A percentile compares a stretch with the other conserved stretches of the same genome.
phyloP scores from a whole-genome alignment of 805 yeast species.

The Kodamaea kakaduensis region DNA sequence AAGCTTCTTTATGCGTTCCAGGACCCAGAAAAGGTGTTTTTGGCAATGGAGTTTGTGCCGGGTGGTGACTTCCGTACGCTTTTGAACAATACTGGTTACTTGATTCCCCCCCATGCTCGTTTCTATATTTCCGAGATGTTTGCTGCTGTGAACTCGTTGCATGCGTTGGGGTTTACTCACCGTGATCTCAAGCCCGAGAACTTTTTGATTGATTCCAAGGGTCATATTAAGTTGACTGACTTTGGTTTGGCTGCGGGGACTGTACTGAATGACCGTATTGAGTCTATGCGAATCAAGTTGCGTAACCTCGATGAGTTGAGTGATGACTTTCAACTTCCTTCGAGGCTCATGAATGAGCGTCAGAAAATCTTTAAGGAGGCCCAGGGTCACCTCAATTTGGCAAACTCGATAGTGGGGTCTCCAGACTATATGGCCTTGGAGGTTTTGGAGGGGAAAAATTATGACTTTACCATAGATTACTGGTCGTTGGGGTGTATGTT shows the following conservation, averaged over 20 bases:
- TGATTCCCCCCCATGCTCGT: constrained; percentile 92
- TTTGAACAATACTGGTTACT: constrained; percentile 85
- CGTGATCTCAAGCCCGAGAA: constrained; percentile 96
- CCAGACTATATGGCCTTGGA: constrained; percentile 99
- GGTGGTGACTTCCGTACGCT: constrained; percentile 98
- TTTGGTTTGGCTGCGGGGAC: constrained; percentile 97
- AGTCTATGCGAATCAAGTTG: constrained; percentile 75
- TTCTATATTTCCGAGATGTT: constrained; percentile 97
- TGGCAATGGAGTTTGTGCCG: constrained; percentile 99
- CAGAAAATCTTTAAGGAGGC: constrained; percentile 82
- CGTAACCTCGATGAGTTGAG: constrained; percentile 66
- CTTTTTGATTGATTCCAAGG: constrained; percentile 82
- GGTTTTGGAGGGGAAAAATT: constrained; percentile 88
- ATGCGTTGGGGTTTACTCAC: constrained; percentile 93
- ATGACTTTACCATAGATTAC: constrained; percentile 95
- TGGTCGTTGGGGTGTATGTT: constrained; percentile 99
- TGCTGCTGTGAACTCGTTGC: constrained; percentile 87
- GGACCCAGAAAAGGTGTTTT: constrained; percentile 80
- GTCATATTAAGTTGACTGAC: constrained; percentile 91
- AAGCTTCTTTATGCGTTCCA: constrained; percentile 93
- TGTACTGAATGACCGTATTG: constrained; percentile 87
- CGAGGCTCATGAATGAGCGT: constrained; percentile 79
- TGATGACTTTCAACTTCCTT: constrained; percentile 43
- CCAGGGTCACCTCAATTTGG: constrained; percentile 76
- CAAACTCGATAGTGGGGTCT: constrained; percentile 94